Evolutionary conservation across 2,329 filamentous ascomycete genomes (phyloP).

Genomic region (Venturia carpophila): DNA sequence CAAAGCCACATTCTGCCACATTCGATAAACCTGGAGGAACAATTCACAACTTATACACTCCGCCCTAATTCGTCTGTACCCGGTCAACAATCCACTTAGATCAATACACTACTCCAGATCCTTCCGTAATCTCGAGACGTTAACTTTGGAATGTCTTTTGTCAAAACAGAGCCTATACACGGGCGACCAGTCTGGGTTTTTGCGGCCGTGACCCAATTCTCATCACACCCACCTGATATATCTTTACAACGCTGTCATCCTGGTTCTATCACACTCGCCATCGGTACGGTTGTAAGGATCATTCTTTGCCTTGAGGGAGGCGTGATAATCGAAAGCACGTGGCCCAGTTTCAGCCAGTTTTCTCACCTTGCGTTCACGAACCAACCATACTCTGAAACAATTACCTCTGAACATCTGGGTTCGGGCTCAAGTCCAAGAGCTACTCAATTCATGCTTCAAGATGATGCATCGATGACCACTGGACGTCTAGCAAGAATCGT

Average conservation of each 20-base stretch:
- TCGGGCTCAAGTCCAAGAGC: background rate
- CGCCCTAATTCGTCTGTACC: background rate
- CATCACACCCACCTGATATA: background rate
- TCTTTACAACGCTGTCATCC: no score
- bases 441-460: background rate
- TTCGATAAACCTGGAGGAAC: background rate
- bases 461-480: background rate
- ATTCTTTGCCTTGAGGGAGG: background rate
- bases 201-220: background rate
- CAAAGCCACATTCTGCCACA: background rate
- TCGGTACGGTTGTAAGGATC: no score
- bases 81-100: background rate
- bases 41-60: background rate
- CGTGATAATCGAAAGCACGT: background rate
- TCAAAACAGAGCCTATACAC: background rate
- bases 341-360: background rate
- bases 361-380: background rate
- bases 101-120: background rate
- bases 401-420: background rate
- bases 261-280: no score
- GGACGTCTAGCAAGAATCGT: background rate
- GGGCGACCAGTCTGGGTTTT: background rate
- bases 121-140: background rate
- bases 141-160: background rate
- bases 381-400: no score